Evolutionary conservation across 2,329 filamentous ascomycete species (phyloP), one percentile per base, ranked within the genome.

Genomic region (Hypoxylon sp.): DNA sequence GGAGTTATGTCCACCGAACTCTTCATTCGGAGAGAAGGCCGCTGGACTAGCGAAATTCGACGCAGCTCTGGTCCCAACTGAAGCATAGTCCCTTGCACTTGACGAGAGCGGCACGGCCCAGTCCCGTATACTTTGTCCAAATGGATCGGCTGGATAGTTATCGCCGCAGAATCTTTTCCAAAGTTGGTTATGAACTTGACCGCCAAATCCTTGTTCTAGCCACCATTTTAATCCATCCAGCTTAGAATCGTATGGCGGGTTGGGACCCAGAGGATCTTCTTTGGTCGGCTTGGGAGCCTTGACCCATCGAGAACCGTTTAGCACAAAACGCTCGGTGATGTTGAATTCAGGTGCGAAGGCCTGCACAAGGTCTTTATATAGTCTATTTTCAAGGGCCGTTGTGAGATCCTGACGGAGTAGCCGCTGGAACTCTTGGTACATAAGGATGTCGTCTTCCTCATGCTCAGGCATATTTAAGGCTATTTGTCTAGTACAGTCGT

Each of bases 161-260:
- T 6, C 0, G 2, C 44, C 5, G 17, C 46, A 29, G 14, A 50
- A 13, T 8, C 3, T 19, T 5, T 13, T 24, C 22, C 26, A 37
- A 14, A 68, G 44, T 31, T 54, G 29, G 14, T 39, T n/a, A n/a
- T 22, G 10, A 1, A 57, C n/a, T 5, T 47, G 13, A 5, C 48
- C 53, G 5, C 33, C 58, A 37, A 65, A 26, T 5, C 55, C 52
- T 13, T 59, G 52, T 2, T 61, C 17, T 0, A 61, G 1, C 62
- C 58, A 68, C 68, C 62, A 71, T 22, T 48, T 8, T 5, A 63
- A 14, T 8, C 62, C 63, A 2, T 65, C 35, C 5, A 67, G 33
- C 31, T 47, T n/a, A 3, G 5, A n/a, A 17, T 69, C 62, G 2
- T 31, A 9, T 5, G 48, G 50, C 10, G 69, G 66, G n/a, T 62